Base-by-base conservation (phyloP, 441 rosid genomes). In the Geranium incanum region DNA sequence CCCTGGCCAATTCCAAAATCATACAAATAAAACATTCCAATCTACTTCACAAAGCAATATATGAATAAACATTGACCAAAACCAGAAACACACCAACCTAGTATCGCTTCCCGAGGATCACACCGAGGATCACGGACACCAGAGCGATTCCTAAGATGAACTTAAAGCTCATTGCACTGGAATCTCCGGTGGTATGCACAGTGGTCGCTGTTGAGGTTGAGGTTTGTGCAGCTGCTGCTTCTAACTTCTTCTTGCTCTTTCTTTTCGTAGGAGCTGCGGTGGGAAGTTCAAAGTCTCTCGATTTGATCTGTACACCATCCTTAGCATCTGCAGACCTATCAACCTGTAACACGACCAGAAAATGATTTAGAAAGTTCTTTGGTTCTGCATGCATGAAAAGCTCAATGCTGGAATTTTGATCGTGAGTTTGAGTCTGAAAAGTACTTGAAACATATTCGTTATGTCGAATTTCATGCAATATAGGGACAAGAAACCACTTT, bases 221-320 rank as follows among this genome's bases (percentile, higher is more conserved):
- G 70, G 91, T 70, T 57, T 80, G 75, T 13, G 75, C 69, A 41
- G 50, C 6, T 12, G 80, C 69, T 6, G 80, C 80, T 70, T 92
- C 98, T 13, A 74, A 70, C 84, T 86, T 95, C 68, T 88, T 89
- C 89, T 88, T 95, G 77, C 88, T 85, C 84, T 86, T 93, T 69
- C 98, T 83, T 78, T 88, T 93, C 1, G 85, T 67, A 13, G 96
- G 97, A 76, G 91, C 78, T 0, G 95, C 79, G 70, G 84, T 21
- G 7, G 78, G 69, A 18, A 75, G 69, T 75, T 86, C 95, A 12
- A 86, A 78, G 71, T 95, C 99, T 81, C 96, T 83, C 55, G 97
- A 86, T 81, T 86, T 92, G 19, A 90, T 83, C 74, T 87, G 95
- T 63, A 68, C 59, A 65, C 78, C 52, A 60, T 76, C 74, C 50